Conservation (phyloP, 2,329 filamentous ascomycete species). For the Pyrenochaeta sp. region DNA sequence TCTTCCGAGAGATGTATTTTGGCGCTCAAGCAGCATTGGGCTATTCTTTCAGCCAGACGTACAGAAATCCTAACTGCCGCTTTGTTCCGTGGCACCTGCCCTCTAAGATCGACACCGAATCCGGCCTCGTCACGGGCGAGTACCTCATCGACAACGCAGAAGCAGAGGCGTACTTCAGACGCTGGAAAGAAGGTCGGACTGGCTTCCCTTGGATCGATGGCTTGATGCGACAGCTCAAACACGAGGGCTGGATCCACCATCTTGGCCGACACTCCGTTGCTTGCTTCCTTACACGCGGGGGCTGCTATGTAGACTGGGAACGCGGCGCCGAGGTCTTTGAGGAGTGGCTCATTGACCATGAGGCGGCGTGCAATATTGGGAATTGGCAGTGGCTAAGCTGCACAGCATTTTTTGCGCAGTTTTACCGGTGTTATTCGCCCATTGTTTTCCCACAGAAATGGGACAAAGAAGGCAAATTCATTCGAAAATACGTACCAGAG, state of each 20-base stretch:
- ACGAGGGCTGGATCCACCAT: conserved; percentile 83
- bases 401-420: conserved; percentile 77
- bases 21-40: conserved; percentile 76
- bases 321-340: conserved; percentile 81
- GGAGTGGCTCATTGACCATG: conserved; percentile 78
- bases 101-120: conserved; percentile 60
- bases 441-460: conserved; percentile 78
- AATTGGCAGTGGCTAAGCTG: conserved; percentile 84
- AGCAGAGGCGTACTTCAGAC: conserved; percentile 71
- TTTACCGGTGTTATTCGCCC: conserved; percentile 75
- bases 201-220: conserved; percentile 85
- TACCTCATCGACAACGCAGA: conserved; percentile 70
- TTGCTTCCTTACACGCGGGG: conserved; percentile 81
- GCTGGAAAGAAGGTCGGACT: conserved; percentile 74
- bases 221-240: conserved; percentile 76
- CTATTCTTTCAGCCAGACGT: conserved; percentile 68
- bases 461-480: conserved; percentile 73
- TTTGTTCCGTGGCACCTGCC: conserved; percentile 83
- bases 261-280: conserved; percentile 79
- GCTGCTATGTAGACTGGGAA: conserved; percentile 82
- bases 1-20: conserved; percentile 87
- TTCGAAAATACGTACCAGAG: conserved; percentile 74
- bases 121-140: conserved; percentile 62
- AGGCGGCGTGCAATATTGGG: conserved; percentile 75
- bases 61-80: conserved; percentile 71